Percentiles rank a stretch among this genome's conserved stretches.
These are phyloP conservation scores for Castanea mollissima DNA, from an alignment of 306 rosid genomes.

Conservation along the genomic window DNA sequence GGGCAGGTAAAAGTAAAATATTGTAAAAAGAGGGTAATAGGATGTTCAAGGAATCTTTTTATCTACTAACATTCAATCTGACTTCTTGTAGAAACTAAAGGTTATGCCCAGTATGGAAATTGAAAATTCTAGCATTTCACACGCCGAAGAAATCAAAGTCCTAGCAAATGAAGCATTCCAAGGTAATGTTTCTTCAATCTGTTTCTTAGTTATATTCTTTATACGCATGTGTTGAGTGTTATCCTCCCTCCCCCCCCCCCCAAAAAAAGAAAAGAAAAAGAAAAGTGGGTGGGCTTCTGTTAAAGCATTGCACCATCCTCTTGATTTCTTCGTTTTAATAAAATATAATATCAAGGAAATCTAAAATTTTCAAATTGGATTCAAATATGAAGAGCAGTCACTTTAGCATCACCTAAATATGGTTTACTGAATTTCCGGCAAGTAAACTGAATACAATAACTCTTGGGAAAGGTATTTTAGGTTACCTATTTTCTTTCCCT, in stretches of 20 bases:
- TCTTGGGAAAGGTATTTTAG: not conserved
- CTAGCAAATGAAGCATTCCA: slow-evolving; percentile 84
- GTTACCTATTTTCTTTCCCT: not conserved
- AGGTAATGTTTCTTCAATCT: slow-evolving; percentile 42
- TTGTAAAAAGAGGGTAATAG: slow-evolving; percentile 15
- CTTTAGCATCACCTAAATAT: not conserved
- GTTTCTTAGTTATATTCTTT: not conserved
- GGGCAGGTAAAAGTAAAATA: slow-evolving; percentile 12
- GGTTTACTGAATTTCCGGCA: slow-evolving; percentile 2
- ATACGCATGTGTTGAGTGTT: not conserved
- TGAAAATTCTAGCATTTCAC: slow-evolving; percentile 43
- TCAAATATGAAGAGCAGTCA: not conserved
- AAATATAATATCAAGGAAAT: not conserved
- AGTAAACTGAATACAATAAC: not conserved
- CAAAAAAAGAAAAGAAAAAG: not conserved
- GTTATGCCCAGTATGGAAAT: slow-evolving; percentile 55
- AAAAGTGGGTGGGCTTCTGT: not conserved
- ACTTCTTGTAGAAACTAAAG: slow-evolving; percentile 26
- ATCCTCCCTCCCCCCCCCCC: too few relatives aligned
- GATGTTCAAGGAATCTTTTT: slow-evolving; percentile 19
- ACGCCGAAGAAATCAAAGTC: slow-evolving; percentile 75
- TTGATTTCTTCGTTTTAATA: slow-evolving; percentile 6
- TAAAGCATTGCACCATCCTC: not conserved
- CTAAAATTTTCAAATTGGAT: slow-evolving; percentile 9
- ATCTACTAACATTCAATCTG: slow-evolving; percentile 30